phyloP scores from a whole-genome alignment of 495 filamentous ascomycete species.

The Arthonia radiata region DNA sequence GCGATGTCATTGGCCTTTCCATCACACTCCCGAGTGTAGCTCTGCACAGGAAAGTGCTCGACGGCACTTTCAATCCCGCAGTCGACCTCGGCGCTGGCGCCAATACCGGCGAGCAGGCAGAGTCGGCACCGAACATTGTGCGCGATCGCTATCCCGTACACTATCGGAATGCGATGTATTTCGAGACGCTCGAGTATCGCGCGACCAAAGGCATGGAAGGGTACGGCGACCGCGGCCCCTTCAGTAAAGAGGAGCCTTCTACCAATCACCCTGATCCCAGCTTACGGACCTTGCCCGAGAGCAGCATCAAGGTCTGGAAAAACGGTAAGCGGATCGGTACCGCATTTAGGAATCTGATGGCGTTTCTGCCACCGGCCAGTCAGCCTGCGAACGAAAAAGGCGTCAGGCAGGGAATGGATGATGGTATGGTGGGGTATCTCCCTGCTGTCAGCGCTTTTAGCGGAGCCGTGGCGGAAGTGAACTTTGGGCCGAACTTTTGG shows the following conservation, averaged over 20 bases:
- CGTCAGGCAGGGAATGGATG: constrained; percentile 52
- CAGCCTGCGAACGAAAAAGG: constrained; percentile 48
- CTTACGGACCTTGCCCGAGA: constrained; percentile 63
- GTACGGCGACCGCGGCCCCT: constrained; percentile 46
- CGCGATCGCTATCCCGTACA: constrained; percentile 85
- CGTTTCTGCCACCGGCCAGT: constrained; percentile 80
- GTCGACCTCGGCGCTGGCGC: constrained; percentile 40
- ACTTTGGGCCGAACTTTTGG: constrained; percentile 66
- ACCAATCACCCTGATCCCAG: constrained; percentile 47
- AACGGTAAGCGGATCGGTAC: constrained; percentile 74
- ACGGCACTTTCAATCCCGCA: constrained; percentile 64
- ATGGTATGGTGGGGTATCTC: constrained; percentile 86
- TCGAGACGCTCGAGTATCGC: constrained; percentile 84
- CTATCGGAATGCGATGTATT: constrained; percentile 78
- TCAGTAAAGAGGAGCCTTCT: constrained; percentile 26
- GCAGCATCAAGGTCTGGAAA: constrained; percentile 69
- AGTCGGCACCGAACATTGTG: constrained; percentile 40
- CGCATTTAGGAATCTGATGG: constrained; percentile 66
- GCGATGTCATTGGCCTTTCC: constrained; percentile 86
- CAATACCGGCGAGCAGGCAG: too few relatives aligned
- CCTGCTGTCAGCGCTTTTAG: constrained; percentile 80
- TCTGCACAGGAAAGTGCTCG: constrained; percentile 68
- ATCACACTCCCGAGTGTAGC: constrained; percentile 69
- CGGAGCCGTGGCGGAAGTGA: constrained; percentile 72
- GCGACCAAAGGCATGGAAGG: constrained; percentile 74